Evolutionary conservation across 768 basidiomycete genomes (phyloP), one percentile per base, ranked within the genome.

Genomic region (Hemileccinum rubropunctum): DNA sequence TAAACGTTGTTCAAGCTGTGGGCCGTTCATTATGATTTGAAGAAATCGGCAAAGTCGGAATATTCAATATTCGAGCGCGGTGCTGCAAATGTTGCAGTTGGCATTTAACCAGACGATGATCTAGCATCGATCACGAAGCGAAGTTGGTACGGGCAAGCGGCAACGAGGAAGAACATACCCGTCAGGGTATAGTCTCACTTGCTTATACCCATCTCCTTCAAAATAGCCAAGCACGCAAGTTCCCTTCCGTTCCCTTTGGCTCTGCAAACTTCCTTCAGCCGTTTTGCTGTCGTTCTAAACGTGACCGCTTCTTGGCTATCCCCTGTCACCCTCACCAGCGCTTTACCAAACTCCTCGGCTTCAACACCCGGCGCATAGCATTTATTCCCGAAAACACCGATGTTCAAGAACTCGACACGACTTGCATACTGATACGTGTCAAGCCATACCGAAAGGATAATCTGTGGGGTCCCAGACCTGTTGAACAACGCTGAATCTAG

Each of bases 391-490:
- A 45, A 58, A 13, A 58, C 17, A 26, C 44, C 49, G 8, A 44
- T 41, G 30, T 45, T 48, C 39, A 46, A 17, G 30, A 20, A 45
- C n/a, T 58, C 52, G 0, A 28, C 43, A 14, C 45, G 46, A 5
- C 14, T 20, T 10, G 40, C 39, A 10, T 47, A 48, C 15, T 58
- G 47, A 20, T 38, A 59, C 4, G 47, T 55, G 34, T 55, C 57
- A 6, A 13, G 44, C 53, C 53, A 55, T n/a, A 49, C 47, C 1
- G 57, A 37, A 14, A 59, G 53, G 14, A 54, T 34, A 8, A 58
- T 36, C n/a, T 51, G 52, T 0, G 52, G 53, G 0, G 47, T 12
- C 1, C 58, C 58, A 35, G 47, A 59, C 47, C 58, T 59, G 13
- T 40, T 23, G 23, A 23, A 15, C n/a, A 20, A 23, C n/a, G 13